Base-by-base conservation (phyloP, 1,284 basidiomycete genomes). In the Apiotrichum montevideense region DNA sequence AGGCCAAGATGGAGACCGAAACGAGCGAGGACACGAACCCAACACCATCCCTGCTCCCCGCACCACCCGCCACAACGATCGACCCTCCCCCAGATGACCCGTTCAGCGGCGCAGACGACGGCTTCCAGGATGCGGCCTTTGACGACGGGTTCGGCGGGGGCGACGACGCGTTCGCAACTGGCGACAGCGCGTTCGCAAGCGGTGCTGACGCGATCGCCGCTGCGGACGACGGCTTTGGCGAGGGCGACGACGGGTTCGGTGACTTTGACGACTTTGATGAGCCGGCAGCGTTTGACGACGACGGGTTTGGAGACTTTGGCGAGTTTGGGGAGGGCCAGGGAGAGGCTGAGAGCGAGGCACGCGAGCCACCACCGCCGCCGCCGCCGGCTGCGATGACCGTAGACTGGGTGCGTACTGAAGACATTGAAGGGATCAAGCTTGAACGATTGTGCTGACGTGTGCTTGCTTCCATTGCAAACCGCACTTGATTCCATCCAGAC, bases 271-370 rank as follows among this genome's bases (percentile, higher is more conserved):
- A 43, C 50, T 51, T 50, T 42, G 49, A 50, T 32, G 37, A 47
- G 9, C 52, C 55, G 8, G 39, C 49, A 32, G 32, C 49, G 21
- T 87, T 87, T 69, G 83, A 82, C 59, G 80, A 83, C 9, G 81
- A 72, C 40, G 58, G 86, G 61, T 87, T 87, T 70, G 82, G 82
- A 55, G 80, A 92, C 68, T 93, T 93, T 79, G 90, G 87, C 55
- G 89, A 89, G 47, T 78, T 76, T 51, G 72, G 68, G 44, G 72
- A 72, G 62, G 83, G 79, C 13, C 80, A 80, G 21, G 45, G 11
- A 2, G 32, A 34, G 45, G 45, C 29, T 5, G 46, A 11, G 10
- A n/a, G 7, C 10, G 51, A 55, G 45, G 44, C 44, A 29, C 29
- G 29, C 29, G 29, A 29, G 29, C 29, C 29, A 3, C 29, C 29